Base-by-base conservation (phyloP, 768 basidiomycete species). In the Chalciporus piperatus region DNA sequence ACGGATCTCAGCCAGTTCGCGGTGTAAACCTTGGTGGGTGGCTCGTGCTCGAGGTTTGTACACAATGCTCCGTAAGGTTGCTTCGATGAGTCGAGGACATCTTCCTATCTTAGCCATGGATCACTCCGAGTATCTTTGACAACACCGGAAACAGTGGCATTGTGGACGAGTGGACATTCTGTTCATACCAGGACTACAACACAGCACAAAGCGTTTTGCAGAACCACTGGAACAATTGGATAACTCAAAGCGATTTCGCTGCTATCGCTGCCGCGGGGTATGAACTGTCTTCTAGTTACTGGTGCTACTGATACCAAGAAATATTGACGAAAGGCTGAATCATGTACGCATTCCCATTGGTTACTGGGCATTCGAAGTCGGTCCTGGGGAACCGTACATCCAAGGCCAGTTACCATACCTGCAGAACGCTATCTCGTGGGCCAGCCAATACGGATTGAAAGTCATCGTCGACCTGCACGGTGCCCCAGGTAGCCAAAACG, bases 311-410 rank as follows among this genome's bases (percentile, higher is more conserved):
- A 38, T 49, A 23, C 48, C 49, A 33, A 45, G 41, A 48, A 22
- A 55, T 52, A 32, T 41, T 54, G 22, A 46, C 48, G 40, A n/a
- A 61, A 88, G 89, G 14, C 72, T 92, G 47, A 92, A 91, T 62
- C 89, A 91, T 66, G 85, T 92, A 50, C 82, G 90, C 41, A 62
- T 92, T 33, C 90, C 91, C 13, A 89, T 95, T 40, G 93, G 92
- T 12, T 96, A 89, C 67, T 95, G 90, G 90, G 91, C 88, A 1
- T 92, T 85, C 60, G 90, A 94, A 51, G 82, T 92, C 32, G 77
- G 79, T 19, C 74, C 76, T 12, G 89, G 89, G 5, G 87, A 92
- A 60, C 92, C 91, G 7, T 92, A 78, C 65, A 81, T 89, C 51
- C 79, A 82, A 68, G 89, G 89, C 12, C 89, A 91, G 65, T 71